phyloP scores from a whole-genome alignment of 139 green algal species.

The Chlamydomonas asymmetrica region DNA sequence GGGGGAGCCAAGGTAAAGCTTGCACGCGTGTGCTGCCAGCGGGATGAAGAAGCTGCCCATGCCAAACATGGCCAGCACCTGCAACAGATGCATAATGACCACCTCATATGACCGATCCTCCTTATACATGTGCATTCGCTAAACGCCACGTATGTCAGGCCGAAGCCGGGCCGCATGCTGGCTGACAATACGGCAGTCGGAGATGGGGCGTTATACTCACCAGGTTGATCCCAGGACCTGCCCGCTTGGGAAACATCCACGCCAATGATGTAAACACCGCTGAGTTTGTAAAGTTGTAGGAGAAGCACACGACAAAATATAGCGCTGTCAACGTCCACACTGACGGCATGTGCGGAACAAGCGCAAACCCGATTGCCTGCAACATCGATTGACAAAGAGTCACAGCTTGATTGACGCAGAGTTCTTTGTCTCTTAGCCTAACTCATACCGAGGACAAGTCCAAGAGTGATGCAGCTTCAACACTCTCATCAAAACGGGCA shows the following conservation, averaged over 20 bases:
- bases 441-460: no score
- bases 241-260: slow-evolving; percentile 51
- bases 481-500: no score
- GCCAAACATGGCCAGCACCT: slow-evolving; percentile 55
- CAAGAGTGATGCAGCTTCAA: no score
- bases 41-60: slow-evolving; percentile 51
- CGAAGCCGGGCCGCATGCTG: no score
- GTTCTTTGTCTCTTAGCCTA: no score
- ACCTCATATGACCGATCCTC: no score
- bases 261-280: slow-evolving; percentile 46
- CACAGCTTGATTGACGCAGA: no score
- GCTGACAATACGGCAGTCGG: no score
- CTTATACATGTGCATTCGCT: no score
- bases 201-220: slow-evolving; percentile 13
- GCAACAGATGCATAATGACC: not conserved
- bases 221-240: slow-evolving; percentile 37
- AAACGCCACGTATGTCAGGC: no score
- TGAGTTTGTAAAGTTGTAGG: slow-evolving; percentile 56
- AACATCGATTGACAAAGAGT: no score
- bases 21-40: slow-evolving; percentile 41
- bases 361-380: slow-evolving; percentile 45
- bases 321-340: slow-evolving; percentile 42
- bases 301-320: slow-evolving; percentile 47
- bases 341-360: slow-evolving; percentile 44
- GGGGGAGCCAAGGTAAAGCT: slow-evolving; percentile 12